Percentiles rank a stretch among this genome's conserved stretches.
These are phyloP conservation scores for Dactylellina sp. DNA, from an alignment of 2,329 filamentous ascomycete genomes.

Conservation along the genomic window DNA sequence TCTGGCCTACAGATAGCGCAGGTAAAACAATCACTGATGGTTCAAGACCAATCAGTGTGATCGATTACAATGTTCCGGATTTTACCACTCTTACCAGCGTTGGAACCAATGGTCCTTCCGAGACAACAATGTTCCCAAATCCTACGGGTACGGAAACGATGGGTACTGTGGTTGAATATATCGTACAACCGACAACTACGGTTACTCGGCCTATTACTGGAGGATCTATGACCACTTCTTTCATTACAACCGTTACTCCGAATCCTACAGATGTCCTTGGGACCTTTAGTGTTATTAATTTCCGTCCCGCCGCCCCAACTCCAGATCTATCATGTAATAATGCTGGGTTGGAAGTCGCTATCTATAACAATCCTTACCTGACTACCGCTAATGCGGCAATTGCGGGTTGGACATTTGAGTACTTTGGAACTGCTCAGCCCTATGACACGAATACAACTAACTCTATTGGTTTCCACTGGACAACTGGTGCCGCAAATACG, in stretches of 20 bases:
- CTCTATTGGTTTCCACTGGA: slow-evolving; percentile 6
- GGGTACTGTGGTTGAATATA: no score
- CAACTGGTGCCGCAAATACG: background rate
- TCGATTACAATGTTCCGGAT: no score
- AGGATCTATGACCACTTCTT: slow-evolving; percentile 7
- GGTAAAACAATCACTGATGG: background rate
- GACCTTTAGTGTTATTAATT: background rate
- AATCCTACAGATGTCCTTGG: background rate
- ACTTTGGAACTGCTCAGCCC: background rate
- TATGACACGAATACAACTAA: background rate
- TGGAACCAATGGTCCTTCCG: no score
- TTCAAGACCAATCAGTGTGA: no score
- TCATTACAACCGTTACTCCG: background rate
- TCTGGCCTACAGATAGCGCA: background rate
- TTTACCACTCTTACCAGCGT: background rate
- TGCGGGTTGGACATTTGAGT: slow-evolving; percentile 2
- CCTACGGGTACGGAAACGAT: no score
- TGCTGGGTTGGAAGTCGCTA: slow-evolving; percentile 5
- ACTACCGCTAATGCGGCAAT: background rate
- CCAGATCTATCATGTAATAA: slow-evolving; percentile 10
- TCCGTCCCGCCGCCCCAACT: background rate
- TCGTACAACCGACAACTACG: background rate
- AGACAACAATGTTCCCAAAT: background rate
- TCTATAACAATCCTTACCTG: slow-evolving; percentile 7
- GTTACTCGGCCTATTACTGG: background rate